Conservation (phyloP, 2,329 filamentous ascomycete genomes). For the Colletotrichum camelliae region DNA sequence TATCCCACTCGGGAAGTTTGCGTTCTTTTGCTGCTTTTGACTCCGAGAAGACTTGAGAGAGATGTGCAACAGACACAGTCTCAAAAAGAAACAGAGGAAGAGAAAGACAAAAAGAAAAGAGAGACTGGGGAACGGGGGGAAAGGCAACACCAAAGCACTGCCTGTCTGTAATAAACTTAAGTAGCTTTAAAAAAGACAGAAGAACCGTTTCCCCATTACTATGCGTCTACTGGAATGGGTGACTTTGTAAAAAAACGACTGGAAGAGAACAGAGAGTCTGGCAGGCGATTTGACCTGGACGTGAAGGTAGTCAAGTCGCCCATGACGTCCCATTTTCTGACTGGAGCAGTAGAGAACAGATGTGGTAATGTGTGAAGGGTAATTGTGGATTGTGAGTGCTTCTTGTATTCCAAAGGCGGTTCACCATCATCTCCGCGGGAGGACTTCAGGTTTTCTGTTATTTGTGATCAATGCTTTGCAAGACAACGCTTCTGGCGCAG, state of each 20-base stretch:
- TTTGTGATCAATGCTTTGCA: neutral
- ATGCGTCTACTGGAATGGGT: too few relatives aligned
- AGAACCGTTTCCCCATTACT: neutral
- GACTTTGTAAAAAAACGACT: too few relatives aligned
- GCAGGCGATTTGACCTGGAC: too few relatives aligned
- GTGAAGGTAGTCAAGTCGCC: too few relatives aligned
- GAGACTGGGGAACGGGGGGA: neutral
- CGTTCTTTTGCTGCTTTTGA: neutral
- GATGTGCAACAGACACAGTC: neutral
- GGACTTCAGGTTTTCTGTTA: too few relatives aligned
- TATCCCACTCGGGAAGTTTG: neutral
- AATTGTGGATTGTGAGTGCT: too few relatives aligned
- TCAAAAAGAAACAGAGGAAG: neutral
- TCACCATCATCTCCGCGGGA: too few relatives aligned
- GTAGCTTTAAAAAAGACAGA: neutral
- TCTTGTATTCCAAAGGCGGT: too few relatives aligned
- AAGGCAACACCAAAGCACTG: neutral
- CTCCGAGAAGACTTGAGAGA: neutral
- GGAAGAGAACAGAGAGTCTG: too few relatives aligned
- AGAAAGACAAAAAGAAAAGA: neutral
- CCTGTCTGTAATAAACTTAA: slow-evolving; percentile 9
- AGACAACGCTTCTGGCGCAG: neutral
- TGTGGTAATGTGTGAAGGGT: too few relatives aligned
- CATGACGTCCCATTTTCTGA: too few relatives aligned
- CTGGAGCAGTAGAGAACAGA: too few relatives aligned